Conservation (phyloP, 2,329 filamentous ascomycete species). For the Paecilomyces variotii region DNA sequence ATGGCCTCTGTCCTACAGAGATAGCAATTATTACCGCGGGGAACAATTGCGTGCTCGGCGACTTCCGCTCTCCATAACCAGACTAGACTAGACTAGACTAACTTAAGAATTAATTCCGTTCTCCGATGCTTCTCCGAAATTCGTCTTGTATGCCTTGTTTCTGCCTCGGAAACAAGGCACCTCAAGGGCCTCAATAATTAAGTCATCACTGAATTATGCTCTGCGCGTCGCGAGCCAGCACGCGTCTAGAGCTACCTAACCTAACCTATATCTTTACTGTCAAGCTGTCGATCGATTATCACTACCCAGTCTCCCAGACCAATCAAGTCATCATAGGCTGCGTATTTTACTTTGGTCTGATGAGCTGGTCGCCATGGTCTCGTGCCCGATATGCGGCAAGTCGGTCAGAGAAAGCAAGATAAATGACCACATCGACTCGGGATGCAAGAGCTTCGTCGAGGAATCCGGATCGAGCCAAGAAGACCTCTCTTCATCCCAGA, state of each 20-base stretch:
- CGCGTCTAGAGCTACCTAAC: neutral
- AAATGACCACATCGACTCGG: slow-evolving; percentile 84
- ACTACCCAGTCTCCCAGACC: neutral
- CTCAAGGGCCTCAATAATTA: neutral
- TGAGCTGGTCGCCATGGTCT: slow-evolving; percentile 38
- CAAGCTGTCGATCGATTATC: neutral
- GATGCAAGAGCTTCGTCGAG: slow-evolving; percentile 61
- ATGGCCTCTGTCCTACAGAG: neutral
- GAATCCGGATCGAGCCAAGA: slow-evolving; percentile 38
- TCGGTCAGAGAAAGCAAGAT: slow-evolving; percentile 65
- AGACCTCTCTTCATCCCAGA: slow-evolving; percentile 26
- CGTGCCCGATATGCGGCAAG: slow-evolving; percentile 70
- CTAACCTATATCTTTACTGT: neutral
- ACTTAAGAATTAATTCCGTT: neutral
- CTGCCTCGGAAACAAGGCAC: neutral
- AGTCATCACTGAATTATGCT: neutral
- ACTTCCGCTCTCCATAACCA: neutral
- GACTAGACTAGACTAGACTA: too few relatives aligned
- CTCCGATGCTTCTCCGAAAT: neutral
- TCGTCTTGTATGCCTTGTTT: neutral
- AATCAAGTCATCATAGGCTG: neutral
- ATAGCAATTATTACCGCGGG: neutral
- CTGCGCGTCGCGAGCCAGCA: neutral
- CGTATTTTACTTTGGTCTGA: neutral
- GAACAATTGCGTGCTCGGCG: neutral